These are phyloP conservation scores for Yamadazyma atlantica DNA, from an alignment of 1,139 yeast species.

Conservation along the genomic window DNA sequence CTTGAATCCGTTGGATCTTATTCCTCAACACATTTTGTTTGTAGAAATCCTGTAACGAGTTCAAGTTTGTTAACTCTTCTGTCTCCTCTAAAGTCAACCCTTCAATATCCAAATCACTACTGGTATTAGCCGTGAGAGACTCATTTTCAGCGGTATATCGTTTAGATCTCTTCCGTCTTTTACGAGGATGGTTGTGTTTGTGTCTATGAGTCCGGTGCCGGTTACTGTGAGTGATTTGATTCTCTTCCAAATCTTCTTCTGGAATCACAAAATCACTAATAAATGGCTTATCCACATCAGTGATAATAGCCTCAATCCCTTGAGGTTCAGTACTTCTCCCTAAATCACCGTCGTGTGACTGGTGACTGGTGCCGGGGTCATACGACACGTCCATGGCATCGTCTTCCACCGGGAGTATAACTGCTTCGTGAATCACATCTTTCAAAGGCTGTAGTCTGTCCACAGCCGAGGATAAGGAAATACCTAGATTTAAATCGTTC, in stretches of 20 bases:
- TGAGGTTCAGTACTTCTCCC: slow-evolving; percentile 60
- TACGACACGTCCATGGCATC: slow-evolving; percentile 21
- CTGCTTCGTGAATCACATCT: slow-evolving; percentile 48
- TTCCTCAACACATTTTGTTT: slow-evolving; percentile 54
- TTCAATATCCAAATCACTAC: slow-evolving; percentile 39
- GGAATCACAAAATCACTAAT: slow-evolving; percentile 53
- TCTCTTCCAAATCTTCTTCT: slow-evolving; percentile 19
- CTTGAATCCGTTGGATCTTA: slow-evolving; percentile 58
- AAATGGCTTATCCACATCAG: slow-evolving; percentile 44
- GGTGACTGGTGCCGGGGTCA: no score
- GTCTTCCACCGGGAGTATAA: slow-evolving; percentile 48
- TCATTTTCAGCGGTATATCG: slow-evolving; percentile 2
- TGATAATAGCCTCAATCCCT: slow-evolving; percentile 52
- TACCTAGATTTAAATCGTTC: slow-evolving; percentile 51
- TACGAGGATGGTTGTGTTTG: slow-evolving; percentile 8
- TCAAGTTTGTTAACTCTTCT: slow-evolving; percentile 35
- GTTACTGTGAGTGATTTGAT: slow-evolving; percentile 6
- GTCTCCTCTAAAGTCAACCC: slow-evolving; percentile 40
- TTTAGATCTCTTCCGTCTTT: slow-evolving; percentile 14
- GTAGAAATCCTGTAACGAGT: slow-evolving; percentile 47
- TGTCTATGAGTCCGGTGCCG: neutral
- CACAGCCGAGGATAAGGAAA: slow-evolving; percentile 51
- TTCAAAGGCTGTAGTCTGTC: slow-evolving; percentile 59
- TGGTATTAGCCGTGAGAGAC: slow-evolving; percentile 7
- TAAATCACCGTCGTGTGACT: no score